Percentiles rank a stretch among this genome's conserved stretches.
These are phyloP conservation scores for Collybia sordida DNA, from an alignment of 768 basidiomycete genomes.

Conservation along the genomic window DNA sequence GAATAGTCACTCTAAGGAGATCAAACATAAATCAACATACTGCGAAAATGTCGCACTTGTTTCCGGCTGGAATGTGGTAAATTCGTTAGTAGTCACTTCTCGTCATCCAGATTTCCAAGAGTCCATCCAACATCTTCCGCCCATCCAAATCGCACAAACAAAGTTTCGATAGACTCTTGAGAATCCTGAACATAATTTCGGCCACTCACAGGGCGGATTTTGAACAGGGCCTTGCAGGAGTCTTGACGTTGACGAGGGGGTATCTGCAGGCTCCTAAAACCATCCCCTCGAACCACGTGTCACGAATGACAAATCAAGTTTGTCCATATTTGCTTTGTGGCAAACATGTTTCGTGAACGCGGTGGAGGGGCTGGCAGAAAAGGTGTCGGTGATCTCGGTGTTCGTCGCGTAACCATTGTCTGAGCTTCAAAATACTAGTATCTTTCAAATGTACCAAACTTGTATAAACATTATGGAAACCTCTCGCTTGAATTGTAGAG, in stretches of 20 bases:
- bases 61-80: constrained; percentile 30
- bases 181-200: constrained; percentile 16
- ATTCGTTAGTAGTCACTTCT: constrained; percentile 22
- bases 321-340: too few relatives aligned
- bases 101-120: constrained; percentile 33
- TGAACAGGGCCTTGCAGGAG: constrained; percentile 33
- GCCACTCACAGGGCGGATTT: constrained; percentile 41
- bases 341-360: too few relatives aligned
- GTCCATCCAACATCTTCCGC: constrained; percentile 38
- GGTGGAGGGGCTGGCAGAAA: too few relatives aligned
- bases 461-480: too few relatives aligned
- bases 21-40: constrained; percentile 24
- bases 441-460: too few relatives aligned
- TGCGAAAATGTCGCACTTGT: constrained; percentile 40
- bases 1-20: neutral
- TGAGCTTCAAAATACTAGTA: too few relatives aligned
- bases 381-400: too few relatives aligned
- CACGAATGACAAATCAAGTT: too few relatives aligned
- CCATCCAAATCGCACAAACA: constrained; percentile 23
- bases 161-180: constrained; percentile 17
- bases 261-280: too few relatives aligned
- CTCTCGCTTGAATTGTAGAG: too few relatives aligned
- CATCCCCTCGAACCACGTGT: too few relatives aligned
- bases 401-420: too few relatives aligned
- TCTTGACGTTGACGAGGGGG: constrained; percentile 40